These are phyloP conservation scores for Ophiosphaerella herpotricha DNA, from an alignment of 2,329 filamentous ascomycete species.

Conservation along the genomic window DNA sequence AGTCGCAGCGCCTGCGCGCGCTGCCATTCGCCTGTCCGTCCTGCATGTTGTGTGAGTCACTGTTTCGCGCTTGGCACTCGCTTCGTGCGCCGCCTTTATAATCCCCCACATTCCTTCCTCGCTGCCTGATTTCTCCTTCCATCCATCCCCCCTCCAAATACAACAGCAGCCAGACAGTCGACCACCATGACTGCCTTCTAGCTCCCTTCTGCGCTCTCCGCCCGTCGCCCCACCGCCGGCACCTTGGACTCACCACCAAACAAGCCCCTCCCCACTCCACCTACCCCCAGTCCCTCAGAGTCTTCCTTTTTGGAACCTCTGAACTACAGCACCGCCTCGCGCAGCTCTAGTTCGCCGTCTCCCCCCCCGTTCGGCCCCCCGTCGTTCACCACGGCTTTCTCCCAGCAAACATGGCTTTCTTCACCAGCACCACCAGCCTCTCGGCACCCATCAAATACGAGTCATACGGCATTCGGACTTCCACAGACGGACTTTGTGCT, in stretches of 20 bases:
- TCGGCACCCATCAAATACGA: conserved; percentile 54
- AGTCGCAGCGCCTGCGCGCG: conserved; percentile 6
- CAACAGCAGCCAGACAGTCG: conserved; percentile 37
- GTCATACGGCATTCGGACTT: conserved; percentile 50
- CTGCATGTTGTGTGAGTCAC: conserved; percentile 27
- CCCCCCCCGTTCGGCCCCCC: conserved; percentile 66
- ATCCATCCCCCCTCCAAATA: conserved; percentile 23
- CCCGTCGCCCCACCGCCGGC: conserved; percentile 34
- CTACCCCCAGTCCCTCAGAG: conserved; percentile 38
- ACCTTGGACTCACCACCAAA: conserved; percentile 36
- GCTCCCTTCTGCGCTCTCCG: conserved; percentile 25
- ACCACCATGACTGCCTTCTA: conserved; percentile 47
- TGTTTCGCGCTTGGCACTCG: conserved; percentile 20
- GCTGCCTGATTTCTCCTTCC: conserved; percentile 37
- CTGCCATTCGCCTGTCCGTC: conserved; percentile 16
- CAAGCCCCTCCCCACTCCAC: conserved; percentile 29
- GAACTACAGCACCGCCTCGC: conserved; percentile 68
- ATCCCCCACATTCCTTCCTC: conserved; percentile 29
- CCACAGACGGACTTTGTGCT: conserved; percentile 77
- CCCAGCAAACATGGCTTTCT: conserved; percentile 77
- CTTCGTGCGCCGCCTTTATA: conserved; percentile 25
- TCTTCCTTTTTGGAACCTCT: conserved; percentile 55
- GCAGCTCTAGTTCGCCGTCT: conserved; percentile 62
- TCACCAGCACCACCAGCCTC: conserved; percentile 60
- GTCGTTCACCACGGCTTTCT: conserved; percentile 83